phyloP scores from a whole-genome alignment of 73 alveolate species.

The Blepharisma stoltei region DNA sequence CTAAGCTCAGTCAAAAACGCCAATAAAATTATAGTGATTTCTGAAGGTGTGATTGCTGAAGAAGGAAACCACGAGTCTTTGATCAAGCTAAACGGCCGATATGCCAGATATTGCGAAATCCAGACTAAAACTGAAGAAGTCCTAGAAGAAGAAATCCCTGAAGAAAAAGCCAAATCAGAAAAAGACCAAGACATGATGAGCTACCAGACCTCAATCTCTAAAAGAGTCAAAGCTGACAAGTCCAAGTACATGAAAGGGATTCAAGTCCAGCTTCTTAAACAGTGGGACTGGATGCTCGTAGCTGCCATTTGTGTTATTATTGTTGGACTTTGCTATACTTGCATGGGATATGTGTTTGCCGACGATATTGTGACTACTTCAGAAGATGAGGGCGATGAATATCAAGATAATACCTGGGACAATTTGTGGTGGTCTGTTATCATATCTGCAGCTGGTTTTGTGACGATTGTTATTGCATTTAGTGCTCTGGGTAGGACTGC shows the following conservation, averaged over 20 bases:
- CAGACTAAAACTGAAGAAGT: neutral
- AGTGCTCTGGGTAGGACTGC: neutral
- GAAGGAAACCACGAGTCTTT: conserved; percentile 68
- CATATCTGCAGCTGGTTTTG: neutral
- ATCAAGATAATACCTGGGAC: neutral
- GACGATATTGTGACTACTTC: neutral
- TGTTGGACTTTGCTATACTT: neutral
- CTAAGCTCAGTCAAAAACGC: conserved; percentile 41
- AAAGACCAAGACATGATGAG: neutral
- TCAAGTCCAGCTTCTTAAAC: neutral
- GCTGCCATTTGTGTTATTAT: neutral
- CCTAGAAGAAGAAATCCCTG: neutral
- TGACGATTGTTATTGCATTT: neutral
- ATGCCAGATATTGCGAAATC: conserved; percentile 14
- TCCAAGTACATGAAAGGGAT: neutral
- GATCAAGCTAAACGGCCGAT: conserved; percentile 50
- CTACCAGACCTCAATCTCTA: neutral
- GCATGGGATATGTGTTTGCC: neutral
- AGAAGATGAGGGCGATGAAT: neutral
- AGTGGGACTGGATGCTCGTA: neutral
- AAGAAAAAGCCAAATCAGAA: neutral
- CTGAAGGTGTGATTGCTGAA: conserved; percentile 26
- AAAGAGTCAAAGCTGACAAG: neutral
- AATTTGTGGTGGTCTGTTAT: neutral
- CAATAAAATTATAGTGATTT: conserved; percentile 40